Percentiles rank a stretch among this genome's conserved stretches.
These are phyloP conservation scores for Diaporthe capsici DNA, from an alignment of 2,329 filamentous ascomycete genomes.

Conservation along the genomic window DNA sequence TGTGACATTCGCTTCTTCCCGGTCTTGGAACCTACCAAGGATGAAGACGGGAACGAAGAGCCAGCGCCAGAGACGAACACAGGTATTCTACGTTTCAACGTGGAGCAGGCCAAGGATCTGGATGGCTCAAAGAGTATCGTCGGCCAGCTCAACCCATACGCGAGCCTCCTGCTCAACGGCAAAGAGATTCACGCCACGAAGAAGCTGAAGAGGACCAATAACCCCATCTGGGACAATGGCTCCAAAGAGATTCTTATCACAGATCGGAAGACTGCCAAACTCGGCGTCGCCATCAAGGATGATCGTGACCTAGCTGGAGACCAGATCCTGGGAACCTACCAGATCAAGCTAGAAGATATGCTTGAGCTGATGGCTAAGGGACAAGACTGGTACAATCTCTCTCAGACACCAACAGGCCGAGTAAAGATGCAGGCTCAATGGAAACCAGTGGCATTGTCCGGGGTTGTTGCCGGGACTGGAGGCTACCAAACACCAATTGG, in stretches of 20 bases:
- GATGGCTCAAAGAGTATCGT: conserved; percentile 94
- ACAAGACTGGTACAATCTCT: conserved; percentile 95
- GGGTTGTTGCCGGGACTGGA: conserved; percentile 80
- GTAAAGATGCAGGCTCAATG: conserved; percentile 93
- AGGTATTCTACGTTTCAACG: conserved; percentile 92
- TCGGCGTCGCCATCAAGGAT: conserved; percentile 95
- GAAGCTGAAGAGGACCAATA: conserved; percentile 96
- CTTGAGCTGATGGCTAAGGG: conserved; percentile 91
- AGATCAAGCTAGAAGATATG: conserved; percentile 96
- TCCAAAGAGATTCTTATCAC: conserved; percentile 96
- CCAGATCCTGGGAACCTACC: conserved; percentile 89
- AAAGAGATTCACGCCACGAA: conserved; percentile 91
- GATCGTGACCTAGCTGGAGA: conserved; percentile 89
- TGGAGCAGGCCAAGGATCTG: conserved; percentile 96
- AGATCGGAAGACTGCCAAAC: conserved; percentile 88
- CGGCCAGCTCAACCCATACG: conserved; percentile 92
- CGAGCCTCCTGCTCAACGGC: conserved; percentile 87
- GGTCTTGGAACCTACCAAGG: conserved; percentile 79
- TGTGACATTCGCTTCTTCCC: conserved; percentile 96
- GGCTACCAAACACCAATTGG: conserved; percentile 95
- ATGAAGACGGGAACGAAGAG: conserved; percentile 82
- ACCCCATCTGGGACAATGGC: conserved; percentile 94
- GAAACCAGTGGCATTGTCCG: conserved; percentile 92
- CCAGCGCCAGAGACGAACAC: conserved; percentile 91
- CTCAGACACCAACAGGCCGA: conserved; percentile 84